phyloP scores from a whole-genome alignment of 202 grass and related monocot genomes.

The Schoenoplectus tabernaemontani region DNA sequence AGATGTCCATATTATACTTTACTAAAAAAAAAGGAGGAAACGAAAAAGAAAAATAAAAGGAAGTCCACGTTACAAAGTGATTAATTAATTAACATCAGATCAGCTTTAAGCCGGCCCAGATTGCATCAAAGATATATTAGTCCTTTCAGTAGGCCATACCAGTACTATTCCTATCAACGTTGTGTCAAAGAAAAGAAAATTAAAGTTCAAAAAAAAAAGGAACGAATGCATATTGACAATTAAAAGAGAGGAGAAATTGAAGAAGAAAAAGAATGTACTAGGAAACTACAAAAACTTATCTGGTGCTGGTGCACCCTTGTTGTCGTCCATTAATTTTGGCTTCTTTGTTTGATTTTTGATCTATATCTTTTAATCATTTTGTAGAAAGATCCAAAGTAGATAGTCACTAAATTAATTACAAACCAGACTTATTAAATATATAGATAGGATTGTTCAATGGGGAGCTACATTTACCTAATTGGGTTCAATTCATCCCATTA shows the following conservation, averaged over 20 bases:
- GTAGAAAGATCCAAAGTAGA: not conserved
- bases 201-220: not conserved
- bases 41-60: not conserved
- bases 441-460: not conserved
- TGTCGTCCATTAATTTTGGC: no score
- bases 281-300: no score
- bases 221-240: not conserved
- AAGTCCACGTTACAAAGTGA: not conserved
- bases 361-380: not conserved
- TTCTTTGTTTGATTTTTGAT: not conserved
- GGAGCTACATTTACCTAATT: no score
- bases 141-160: not conserved
- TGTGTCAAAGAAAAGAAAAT: not conserved
- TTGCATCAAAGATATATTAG: not conserved
- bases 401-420: not conserved
- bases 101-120: not conserved
- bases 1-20: not conserved
- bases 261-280: not conserved
- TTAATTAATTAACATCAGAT: not conserved
- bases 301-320: not conserved
- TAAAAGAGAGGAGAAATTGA: not conserved
- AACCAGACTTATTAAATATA: no score
- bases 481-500: no score
- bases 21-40: not conserved
- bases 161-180: not conserved